Conservation (phyloP, 306 rosid species). For the Luffa acutangula region DNA sequence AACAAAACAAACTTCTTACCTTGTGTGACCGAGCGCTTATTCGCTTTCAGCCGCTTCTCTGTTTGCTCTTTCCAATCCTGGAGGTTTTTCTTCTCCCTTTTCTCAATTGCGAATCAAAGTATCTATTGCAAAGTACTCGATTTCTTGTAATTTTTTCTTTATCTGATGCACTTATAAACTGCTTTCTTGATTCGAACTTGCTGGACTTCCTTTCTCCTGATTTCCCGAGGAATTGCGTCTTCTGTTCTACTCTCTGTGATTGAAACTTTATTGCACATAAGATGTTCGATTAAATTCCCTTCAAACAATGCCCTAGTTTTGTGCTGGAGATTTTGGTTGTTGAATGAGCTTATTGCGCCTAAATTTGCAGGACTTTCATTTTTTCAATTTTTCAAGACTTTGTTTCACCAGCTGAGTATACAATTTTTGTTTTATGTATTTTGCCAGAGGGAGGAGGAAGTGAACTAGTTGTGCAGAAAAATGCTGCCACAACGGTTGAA, state of each 20-base stretch:
- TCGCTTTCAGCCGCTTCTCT: no score
- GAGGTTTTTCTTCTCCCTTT: no score
- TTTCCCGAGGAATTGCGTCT: not conserved
- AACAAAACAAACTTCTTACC: no score
- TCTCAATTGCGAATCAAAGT: no score
- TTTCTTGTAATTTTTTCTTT: not conserved
- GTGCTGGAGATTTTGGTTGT: not conserved
- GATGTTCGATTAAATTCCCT: slow-evolving; percentile 17
- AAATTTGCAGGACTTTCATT: not conserved
- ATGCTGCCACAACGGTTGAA: slow-evolving; percentile 62
- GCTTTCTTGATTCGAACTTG: not conserved
- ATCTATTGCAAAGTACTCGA: no score
- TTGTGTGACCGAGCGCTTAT: no score
- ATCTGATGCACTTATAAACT: not conserved
- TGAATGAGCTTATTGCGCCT: not conserved
- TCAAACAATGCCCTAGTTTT: not conserved
- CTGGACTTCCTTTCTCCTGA: not conserved
- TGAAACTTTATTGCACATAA: slow-evolving; percentile 2
- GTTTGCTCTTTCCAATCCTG: no score
- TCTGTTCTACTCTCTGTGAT: not conserved
- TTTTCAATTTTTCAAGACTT: not conserved
- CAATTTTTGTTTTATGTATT: not conserved
- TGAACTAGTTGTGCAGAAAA: slow-evolving; percentile 2
- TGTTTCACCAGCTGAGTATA: not conserved
- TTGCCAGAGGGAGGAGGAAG: not conserved